Percentiles rank a stretch among this genome's conserved stretches.
These are phyloP conservation scores for Ophiostoma quercus DNA, from an alignment of 2,329 filamentous ascomycete species.

Conservation along the genomic window DNA sequence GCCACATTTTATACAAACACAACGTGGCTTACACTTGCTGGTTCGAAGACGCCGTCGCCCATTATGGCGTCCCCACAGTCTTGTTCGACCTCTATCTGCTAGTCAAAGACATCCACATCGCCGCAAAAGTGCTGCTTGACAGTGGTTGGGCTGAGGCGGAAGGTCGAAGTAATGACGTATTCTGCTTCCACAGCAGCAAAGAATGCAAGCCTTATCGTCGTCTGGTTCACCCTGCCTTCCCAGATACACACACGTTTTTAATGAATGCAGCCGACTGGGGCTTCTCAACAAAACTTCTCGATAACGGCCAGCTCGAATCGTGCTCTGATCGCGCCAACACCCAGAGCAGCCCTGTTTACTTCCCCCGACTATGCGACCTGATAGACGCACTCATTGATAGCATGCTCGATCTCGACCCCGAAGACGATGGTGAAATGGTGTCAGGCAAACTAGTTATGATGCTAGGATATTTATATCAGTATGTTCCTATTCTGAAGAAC, in stretches of 20 bases:
- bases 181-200: neutral
- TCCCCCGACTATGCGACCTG: neutral
- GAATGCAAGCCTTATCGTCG: neutral
- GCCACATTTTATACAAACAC: neutral
- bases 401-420: neutral
- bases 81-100: conserved; percentile 1
- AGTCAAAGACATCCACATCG: neutral
- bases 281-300: neutral
- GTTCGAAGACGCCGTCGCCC: conserved; percentile 12
- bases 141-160: neutral
- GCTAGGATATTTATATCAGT: neutral
- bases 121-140: neutral
- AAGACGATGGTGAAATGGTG: neutral
- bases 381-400: neutral
- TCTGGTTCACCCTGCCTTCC: neutral
- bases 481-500: conserved; percentile 13
- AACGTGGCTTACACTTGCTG: conserved; percentile 4
- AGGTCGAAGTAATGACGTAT: neutral
- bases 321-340: neutral
- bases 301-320: neutral
- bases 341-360: neutral
- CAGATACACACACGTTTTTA: neutral
- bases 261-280: neutral
- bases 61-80: conserved; percentile 9
- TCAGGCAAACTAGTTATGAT: neutral